A percentile compares a stretch with the other conserved stretches of the same genome.
phyloP scores from a whole-genome alignment of 2,329 filamentous ascomycete genomes.

The Colletotrichum brevisporum region DNA sequence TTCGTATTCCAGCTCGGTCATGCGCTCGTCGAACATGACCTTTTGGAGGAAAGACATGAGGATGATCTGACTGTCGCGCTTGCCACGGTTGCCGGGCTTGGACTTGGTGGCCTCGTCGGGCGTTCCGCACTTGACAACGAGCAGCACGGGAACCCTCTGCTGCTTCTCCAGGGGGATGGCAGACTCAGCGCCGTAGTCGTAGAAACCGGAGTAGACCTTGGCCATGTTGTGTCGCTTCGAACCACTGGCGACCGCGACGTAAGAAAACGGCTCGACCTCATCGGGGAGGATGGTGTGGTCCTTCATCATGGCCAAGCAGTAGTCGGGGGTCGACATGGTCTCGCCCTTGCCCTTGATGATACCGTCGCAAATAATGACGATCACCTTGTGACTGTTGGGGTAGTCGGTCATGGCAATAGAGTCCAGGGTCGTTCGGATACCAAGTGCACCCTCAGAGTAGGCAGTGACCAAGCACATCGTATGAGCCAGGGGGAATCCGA shows the following conservation, averaged over 20 bases:
- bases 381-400: slow-evolving; percentile 98
- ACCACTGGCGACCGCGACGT: slow-evolving; percentile 95
- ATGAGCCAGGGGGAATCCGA: slow-evolving; percentile 94
- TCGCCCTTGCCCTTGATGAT: slow-evolving; percentile 98
- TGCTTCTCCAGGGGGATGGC: slow-evolving; percentile 87
- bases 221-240: slow-evolving; percentile 99
- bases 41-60: slow-evolving; percentile 99
- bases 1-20: slow-evolving; percentile 99
- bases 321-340: slow-evolving; percentile 87
- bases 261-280: slow-evolving; percentile 91
- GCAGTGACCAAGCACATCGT: slow-evolving; percentile 95
- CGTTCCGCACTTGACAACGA: slow-evolving; percentile 95
- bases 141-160: slow-evolving; percentile 97
- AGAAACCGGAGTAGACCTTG: slow-evolving; percentile 97
- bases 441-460: slow-evolving; percentile 95
- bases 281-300: slow-evolving; percentile 85
- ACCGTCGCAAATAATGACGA: slow-evolving; percentile 96
- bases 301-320: slow-evolving; percentile 93
- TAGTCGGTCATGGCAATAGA: slow-evolving; percentile 98
- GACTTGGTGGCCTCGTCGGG: slow-evolving; percentile 84
- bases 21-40: slow-evolving; percentile 99
- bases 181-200: slow-evolving; percentile 91
- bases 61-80: slow-evolving; percentile 98
- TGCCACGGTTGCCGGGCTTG: slow-evolving; percentile 97
- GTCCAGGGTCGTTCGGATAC: slow-evolving; percentile 92